phyloP scores from a whole-genome alignment of 768 basidiomycete species.

The Boletus rubroflammeus region DNA sequence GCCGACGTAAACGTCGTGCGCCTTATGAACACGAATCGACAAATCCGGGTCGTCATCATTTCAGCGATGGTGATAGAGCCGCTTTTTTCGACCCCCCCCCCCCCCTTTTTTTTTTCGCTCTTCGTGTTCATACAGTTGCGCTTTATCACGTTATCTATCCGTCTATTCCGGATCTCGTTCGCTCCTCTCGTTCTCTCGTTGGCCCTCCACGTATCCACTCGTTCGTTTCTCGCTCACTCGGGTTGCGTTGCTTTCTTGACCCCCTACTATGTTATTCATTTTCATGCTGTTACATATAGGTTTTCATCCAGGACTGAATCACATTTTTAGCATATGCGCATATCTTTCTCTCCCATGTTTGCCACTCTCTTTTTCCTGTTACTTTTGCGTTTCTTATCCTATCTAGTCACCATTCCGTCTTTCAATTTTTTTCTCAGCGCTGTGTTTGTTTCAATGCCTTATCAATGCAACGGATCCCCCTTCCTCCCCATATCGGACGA shows the following conservation, averaged over 20 bases:
- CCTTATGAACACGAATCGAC: slow-evolving; percentile 3
- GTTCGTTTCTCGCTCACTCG: background rate
- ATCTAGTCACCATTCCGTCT: slow-evolving; percentile 1
- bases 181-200: background rate
- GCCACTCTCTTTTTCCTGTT: slow-evolving; percentile 10
- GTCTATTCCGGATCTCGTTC: background rate
- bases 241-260: background rate
- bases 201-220: background rate
- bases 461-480: background rate
- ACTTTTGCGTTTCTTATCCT: background rate
- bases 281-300: slow-evolving; percentile 9
- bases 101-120: background rate
- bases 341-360: background rate
- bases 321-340: slow-evolving; percentile 4
- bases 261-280: slow-evolving; percentile 2
- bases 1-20: slow-evolving; percentile 51
- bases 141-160: slow-evolving; percentile 19
- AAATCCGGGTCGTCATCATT: slow-evolving; percentile 8
- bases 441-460: slow-evolving; percentile 9
- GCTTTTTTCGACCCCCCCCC: background rate
- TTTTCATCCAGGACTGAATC: slow-evolving; percentile 11
- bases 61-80: slow-evolving; percentile 3
- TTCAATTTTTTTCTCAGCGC: background rate
- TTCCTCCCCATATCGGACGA: background rate
- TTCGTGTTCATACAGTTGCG: slow-evolving; percentile 19